Evolutionary conservation across 129 eudicot species (phyloP).

Genomic region (Flaveria linearis): DNA sequence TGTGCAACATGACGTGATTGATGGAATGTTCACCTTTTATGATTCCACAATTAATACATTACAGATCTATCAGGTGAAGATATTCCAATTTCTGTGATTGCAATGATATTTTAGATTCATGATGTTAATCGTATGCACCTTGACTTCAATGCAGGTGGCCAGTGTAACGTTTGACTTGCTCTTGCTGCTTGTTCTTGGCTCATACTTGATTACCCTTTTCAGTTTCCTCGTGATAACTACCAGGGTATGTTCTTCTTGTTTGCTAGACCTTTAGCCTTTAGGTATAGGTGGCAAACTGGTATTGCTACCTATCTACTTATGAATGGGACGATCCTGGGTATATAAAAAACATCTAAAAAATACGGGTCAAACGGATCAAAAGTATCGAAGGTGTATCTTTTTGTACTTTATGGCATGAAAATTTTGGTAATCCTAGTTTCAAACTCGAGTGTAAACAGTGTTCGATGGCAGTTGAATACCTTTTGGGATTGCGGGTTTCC

Average conservation of each 20-base stretch:
- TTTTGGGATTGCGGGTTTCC: not conserved
- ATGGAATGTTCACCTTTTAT: conserved; percentile 87
- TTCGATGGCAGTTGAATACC: too few relatives aligned
- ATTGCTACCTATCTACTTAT: conserved; percentile 1
- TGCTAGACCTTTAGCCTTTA: not conserved
- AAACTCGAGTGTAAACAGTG: not conserved
- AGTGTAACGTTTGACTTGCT: conserved; percentile 97
- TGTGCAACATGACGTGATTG: conserved; percentile 78
- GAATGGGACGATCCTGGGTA: not conserved
- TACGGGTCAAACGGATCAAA: not conserved
- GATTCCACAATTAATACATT: conserved; percentile 68
- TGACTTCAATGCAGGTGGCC: conserved; percentile 70
- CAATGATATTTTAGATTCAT: not conserved
- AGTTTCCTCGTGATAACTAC: conserved; percentile 81
- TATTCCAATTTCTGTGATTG: not conserved
- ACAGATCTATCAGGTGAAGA: conserved; percentile 82
- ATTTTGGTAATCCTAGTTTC: not conserved
- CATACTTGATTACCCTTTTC: conserved; percentile 88
- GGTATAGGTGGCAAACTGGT: not conserved
- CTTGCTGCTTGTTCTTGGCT: conserved; percentile 76
- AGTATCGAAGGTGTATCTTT: conserved; percentile 1
- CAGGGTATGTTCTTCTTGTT: conserved; percentile 53
- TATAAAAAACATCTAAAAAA: not conserved
- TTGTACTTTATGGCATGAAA: not conserved
- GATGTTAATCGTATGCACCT: conserved; percentile 8